These are phyloP conservation scores for Citrus unshiu DNA, from an alignment of 345 rosid genomes.

Conservation along the genomic window DNA sequence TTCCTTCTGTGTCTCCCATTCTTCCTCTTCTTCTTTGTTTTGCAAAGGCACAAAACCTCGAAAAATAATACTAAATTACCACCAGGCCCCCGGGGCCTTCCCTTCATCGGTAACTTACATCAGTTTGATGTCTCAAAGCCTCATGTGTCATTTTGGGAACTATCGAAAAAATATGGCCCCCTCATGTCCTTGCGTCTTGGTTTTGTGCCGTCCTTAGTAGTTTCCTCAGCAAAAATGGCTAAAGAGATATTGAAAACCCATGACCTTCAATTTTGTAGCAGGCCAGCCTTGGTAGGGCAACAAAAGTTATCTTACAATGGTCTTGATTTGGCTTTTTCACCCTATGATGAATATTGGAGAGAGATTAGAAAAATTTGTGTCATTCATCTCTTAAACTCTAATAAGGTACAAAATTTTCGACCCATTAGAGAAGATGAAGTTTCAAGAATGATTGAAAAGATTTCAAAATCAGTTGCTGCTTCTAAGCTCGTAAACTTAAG, in stretches of 20 bases:
- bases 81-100: constrained; percentile 45
- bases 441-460: constrained; percentile 17
- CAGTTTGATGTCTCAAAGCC: constrained; percentile 23
- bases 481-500: constrained; percentile 7
- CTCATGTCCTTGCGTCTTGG: constrained; percentile 44
- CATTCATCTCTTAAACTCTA: constrained; percentile 23
- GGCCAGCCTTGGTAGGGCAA: background rate
- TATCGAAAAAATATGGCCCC: constrained; percentile 50
- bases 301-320: background rate
- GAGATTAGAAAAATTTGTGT: constrained; percentile 26
- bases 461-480: background rate
- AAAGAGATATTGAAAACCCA: constrained; percentile 23
- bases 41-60: background rate
- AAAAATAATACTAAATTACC: constrained; percentile 19
- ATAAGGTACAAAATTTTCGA: constrained; percentile 10
- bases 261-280: constrained; percentile 27
- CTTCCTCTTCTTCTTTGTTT: background rate
- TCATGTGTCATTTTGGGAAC: constrained; percentile 29
- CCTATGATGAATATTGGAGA: constrained; percentile 22
- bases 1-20: constrained; percentile 8
- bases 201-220: constrained; percentile 18
- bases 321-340: constrained; percentile 26
- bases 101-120: constrained; percentile 52
- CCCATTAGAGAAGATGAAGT: constrained; percentile 27
- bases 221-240: constrained; percentile 29